Base-by-base conservation (phyloP, 768 basidiomycete species). In the Psilocybe tampanensis region DNA sequence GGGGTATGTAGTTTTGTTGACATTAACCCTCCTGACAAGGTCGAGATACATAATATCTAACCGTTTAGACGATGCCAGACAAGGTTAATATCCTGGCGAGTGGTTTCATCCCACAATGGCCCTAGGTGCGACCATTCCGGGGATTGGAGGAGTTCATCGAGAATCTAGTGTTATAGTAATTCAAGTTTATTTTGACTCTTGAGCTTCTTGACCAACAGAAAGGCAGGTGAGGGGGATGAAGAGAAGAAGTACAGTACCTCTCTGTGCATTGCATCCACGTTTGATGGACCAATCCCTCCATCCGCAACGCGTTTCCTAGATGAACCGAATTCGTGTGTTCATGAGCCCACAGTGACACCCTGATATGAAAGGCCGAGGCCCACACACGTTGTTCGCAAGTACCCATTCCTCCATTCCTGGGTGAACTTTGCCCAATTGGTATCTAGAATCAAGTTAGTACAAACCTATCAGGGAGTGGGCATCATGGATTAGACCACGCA, bases 1-100 rank as follows among this genome's bases (percentile, higher is more conserved):
- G n/a, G n/a, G n/a, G n/a, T 29, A 33, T 33, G n/a, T n/a, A 54
- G 19, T 13, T 24, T 6, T 19, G 29, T 32, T 17, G 55, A 12
- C 19, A 8, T 33, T 49, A 49, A 17, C 11, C n/a, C 32, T 15
- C 24, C 15, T 49, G 17, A 13, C 18, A 32, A 21, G 17, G 8
- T 8, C 12, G 5, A 17, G n/a, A 34, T 8, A 13, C 12, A 47
- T 34, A 32, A n/a, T 24, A 12, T n/a, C 58, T 23, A 18, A 60
- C 86, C 82, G 11, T 79, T 65, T 1, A 89, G 66, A n/a, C 78
- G 67, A 65, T 90, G 88, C 88, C 88, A 89, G 2, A 77, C 67
- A 2, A 76, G 62, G 11, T 79, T 83, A 2, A 88, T 64, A 2
- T 80, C 66, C 17, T 66, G 59, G 17, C 84, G 76, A 11, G 75